Percentiles rank a stretch among this genome's conserved stretches.
Conservation (phyloP, 345 rosid genomes). For the Gossypium stocksii region DNA sequence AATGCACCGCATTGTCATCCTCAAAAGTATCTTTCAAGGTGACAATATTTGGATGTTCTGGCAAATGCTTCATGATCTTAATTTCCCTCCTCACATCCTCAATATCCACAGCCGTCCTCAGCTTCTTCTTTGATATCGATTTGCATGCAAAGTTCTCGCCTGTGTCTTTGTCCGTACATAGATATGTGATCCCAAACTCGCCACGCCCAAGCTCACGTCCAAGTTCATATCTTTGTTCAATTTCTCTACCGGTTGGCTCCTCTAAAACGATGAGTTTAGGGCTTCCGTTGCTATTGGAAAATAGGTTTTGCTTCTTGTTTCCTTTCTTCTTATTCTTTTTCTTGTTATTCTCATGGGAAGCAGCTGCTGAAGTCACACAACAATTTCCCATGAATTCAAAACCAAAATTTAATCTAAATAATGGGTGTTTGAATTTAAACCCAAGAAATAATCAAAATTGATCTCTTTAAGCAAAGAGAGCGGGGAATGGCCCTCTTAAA, state of each 20-base stretch:
- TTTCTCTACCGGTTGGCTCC: conserved; percentile 74
- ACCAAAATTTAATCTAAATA: not conserved
- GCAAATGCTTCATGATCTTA: conserved; percentile 56
- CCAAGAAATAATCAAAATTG: conserved; percentile 9
- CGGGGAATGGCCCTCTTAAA: not conserved
- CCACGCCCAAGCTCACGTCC: conserved; percentile 96
- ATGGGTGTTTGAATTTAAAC: conserved; percentile 13
- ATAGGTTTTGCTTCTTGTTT: conserved; percentile 64
- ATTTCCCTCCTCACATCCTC: conserved; percentile 60
- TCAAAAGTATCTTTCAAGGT: no score
- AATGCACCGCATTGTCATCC: no score
- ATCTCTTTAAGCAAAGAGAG: not conserved
- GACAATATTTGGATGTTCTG: no score
- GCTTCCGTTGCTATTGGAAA: conserved; percentile 34
- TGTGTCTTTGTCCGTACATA: conserved; percentile 59
- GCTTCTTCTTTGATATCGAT: no score
- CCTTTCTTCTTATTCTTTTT: conserved; percentile 19
- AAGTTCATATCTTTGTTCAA: conserved; percentile 55
- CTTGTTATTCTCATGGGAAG: conserved; percentile 24
- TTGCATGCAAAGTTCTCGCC: conserved; percentile 71
- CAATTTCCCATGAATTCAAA: conserved; percentile 75
- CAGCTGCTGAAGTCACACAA: conserved; percentile 46
- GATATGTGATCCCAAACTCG: conserved; percentile 84
- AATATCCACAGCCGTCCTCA: no score
- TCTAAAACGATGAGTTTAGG: conserved; percentile 56